Evolutionary conservation across 306 rosid species (phyloP).

Genomic region (Crotalaria pallida): DNA sequence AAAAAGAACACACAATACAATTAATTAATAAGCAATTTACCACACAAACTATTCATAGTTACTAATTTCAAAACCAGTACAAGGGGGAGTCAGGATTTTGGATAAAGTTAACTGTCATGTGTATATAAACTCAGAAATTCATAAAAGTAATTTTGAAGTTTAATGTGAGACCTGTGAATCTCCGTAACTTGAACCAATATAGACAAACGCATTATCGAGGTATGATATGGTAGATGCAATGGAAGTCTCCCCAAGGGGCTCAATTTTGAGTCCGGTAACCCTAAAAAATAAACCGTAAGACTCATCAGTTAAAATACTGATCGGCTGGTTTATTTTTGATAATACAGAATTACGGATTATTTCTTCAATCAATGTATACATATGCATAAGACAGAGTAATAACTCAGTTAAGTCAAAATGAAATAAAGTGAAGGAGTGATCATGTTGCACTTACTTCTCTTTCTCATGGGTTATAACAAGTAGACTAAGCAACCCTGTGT

Average conservation of each 20-base stretch:
- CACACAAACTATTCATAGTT: background rate
- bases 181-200: conserved; percentile 88
- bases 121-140: background rate
- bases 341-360: background rate
- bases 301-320: background rate
- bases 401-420: background rate
- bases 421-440: background rate
- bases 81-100: background rate
- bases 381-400: background rate
- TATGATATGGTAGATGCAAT: conserved; percentile 91
- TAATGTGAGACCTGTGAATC: conserved; percentile 74
- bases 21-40: background rate
- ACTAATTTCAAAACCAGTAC: conserved; percentile 13
- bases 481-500: conserved; percentile 82
- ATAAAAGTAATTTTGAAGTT: background rate
- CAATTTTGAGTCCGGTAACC: conserved; percentile 95
- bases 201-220: conserved; percentile 92
- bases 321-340: background rate
- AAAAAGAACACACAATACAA: background rate
- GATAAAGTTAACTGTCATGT: background rate
- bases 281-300: conserved; percentile 38
- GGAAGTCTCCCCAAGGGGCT: conserved; percentile 95
- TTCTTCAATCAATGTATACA: background rate
- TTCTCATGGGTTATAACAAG: conserved; percentile 95
- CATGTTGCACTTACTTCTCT: conserved; percentile 55